Base-by-base conservation (phyloP, 495 filamentous ascomycete genomes). In the Staphylotrichum tortipilum region DNA sequence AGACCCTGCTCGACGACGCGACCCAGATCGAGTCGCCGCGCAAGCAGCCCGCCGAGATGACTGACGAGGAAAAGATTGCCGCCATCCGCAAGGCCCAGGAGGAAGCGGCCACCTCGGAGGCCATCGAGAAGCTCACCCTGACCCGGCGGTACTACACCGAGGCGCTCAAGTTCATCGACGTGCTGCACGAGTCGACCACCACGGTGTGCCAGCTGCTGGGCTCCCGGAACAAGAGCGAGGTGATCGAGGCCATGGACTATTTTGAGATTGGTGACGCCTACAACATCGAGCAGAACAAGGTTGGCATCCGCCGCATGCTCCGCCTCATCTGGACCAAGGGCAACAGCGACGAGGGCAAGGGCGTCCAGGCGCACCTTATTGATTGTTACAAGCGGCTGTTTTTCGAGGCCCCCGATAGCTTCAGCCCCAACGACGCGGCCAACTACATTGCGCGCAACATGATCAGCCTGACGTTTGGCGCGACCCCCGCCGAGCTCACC, bases 221-320 rank as follows among this genome's bases (percentile, higher is more conserved):
- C 6, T 91, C 90, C 12, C 88, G 85, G 60, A 99, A 97, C 71
- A 97, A 97, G 73, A 94, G 84, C 53, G 92, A 99, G 65, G 86
- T 95, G 21, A 95, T 97, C 48, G 94, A 97, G 61, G 94, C 92
- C 3, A 99, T 99, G 89, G 92, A 99, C 59, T 97, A 92, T 67
- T 94, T 97, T 58, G 88, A 90, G 49, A 81, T 95, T 26, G 78
- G 91, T 30, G 89, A 99, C 66, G 89, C 87, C 7, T 96, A 96
- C 77, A 90, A 90, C 65, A 80, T 99, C 37, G 87, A 95, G 65
- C 86, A 89, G 41, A 88, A 92, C 53, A 86, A 90, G 62, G 63
- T 82, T 46, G 92, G 92, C 45, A 95, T 97, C 56, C 80, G 89
- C 36, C 79, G 87, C 45, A 99, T 99, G 92, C 78, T 99, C 35